Base-by-base conservation (phyloP, 2,329 filamentous ascomycete species). In the Talaromyces sp. region DNA sequence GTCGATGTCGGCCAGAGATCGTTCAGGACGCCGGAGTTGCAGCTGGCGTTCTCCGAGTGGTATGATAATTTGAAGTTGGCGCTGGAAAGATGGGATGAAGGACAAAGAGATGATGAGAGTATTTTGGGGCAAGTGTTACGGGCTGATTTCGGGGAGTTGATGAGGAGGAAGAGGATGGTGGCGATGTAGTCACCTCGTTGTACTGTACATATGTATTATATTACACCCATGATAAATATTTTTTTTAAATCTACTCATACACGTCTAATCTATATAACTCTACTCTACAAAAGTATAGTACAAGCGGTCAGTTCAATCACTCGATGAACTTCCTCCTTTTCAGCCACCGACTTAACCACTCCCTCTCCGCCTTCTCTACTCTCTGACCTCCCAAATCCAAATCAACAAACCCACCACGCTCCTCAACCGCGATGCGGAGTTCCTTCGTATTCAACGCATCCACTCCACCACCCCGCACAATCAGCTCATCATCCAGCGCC, bases 401-500 rank as follows among this genome's bases (percentile, higher is more conserved):
- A 63, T 70, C 22, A 67, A 65, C 68, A n/a, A 75, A 72, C 31
- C 76, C 77, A 4, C 89, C 91, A 15, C 90, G 83, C 68, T 92
- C 90, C 65, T 87, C 83, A 71, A 90, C 90, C 15, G 91, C 91
- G 66, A 92, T 83, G 67, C 80, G 79, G 22, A 93, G 79, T 80
- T 96, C 92, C 45, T 86, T 84, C 8, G 78, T 78, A 68, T 84
- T 84, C 70, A 96, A 79, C 25, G 78, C 83, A 3, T 73, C 69
- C 5, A 85, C 83, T 0, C 89, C 90, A 1, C 90, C 90, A 56
- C 86, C 85, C 43, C 82, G 79, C 19, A 83, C 72, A 57, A 97
- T 84, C 74, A 94, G 80, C 68, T 73, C 77, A 77, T 96, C 92
- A 78, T 97, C 93, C 43, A 83, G 78, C 54, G 83, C 83, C 67